Evolutionary conservation across 129 eudicot species (phyloP), one percentile per base, ranked within the genome.

Genomic region (Flaveria robusta): DNA sequence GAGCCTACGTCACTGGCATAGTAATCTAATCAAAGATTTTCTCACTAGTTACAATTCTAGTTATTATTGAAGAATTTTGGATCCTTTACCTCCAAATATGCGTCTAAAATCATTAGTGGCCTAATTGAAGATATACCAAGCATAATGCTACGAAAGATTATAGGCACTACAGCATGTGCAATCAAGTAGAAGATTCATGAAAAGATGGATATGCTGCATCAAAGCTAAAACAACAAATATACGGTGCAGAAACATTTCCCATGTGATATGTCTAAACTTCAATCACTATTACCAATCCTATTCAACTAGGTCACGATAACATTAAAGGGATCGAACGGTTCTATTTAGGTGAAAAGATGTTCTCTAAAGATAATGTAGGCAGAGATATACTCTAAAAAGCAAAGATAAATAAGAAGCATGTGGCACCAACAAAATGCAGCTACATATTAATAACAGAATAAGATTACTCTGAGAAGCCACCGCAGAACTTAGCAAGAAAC

Each of bases 211-310:
- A 70, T 26, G 47, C 26, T 58, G 34, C 45, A 62, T 58, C 37
- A 39, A 69, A 77, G 76, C 70, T 45, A 45, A 78, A 78, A 12
- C 66, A 50, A 41, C 31, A 52, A 39, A 56, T 26, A 52, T 26
- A 51, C 26, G 50, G 20, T 49, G 24, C 8, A 31, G 23, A 50
- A 76, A 76, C 42, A 37, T 62, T 16, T 12, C 62, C 56, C 45
- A 45, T 74, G 29, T 27, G 50, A 70, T 41, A 70, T 70, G 46
- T 49, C 15, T 43, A 47, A 19, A 13, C 31, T 45, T 42, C 24
- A 11, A 42, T 63, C 67, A 51, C 67, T 41, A 27, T 16, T 26
- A 43, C 68, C 41, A 47, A 54, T 50, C 73, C n/a, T 23, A 15
- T 54, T 54, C 59, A 77, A 37, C 50, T 29, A 51, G 20, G 55